Evolutionary conservation across 163 green algal genomes (phyloP).

Genomic region (Chloroidium sp.): DNA sequence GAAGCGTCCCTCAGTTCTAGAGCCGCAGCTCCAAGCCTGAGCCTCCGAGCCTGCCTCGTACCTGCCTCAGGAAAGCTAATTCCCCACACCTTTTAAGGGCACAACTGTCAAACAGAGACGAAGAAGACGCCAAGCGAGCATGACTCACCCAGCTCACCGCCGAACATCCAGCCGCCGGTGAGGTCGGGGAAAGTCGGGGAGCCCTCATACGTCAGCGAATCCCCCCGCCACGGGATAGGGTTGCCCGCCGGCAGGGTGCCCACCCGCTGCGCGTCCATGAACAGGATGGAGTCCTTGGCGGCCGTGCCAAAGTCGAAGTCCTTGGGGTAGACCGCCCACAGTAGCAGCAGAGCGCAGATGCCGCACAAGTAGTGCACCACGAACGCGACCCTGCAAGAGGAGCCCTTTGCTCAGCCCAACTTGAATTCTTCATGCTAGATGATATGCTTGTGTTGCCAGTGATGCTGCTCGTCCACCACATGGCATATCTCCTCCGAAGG

Average conservation of each 20-base stretch:
- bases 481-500: too few species aligned
- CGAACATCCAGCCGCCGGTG: constrained; percentile 37
- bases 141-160: constrained; percentile 17
- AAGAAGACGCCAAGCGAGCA: constrained; percentile 60
- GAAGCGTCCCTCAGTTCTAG: too few species aligned
- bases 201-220: constrained; percentile 13
- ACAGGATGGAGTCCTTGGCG: background rate
- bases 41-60: too few species aligned
- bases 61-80: too few species aligned
- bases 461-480: background rate
- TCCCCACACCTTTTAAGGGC: too few species aligned
- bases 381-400: constrained; percentile 12
- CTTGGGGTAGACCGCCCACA: constrained; percentile 50
- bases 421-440: constrained; percentile 1
- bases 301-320: constrained; percentile 14
- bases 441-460: background rate
- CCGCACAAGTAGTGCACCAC: constrained; percentile 24
- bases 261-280: constrained; percentile 14
- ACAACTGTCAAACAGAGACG: background rate
- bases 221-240: constrained; percentile 24
- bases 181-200: constrained; percentile 25
- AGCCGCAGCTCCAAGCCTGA: too few species aligned
- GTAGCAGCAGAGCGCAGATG: constrained; percentile 34
- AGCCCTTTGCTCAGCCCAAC: constrained; percentile 9
- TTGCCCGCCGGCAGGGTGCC: constrained; percentile 26